phyloP scores from a whole-genome alignment of 345 rosid genomes.

The Populus pruinosa region DNA sequence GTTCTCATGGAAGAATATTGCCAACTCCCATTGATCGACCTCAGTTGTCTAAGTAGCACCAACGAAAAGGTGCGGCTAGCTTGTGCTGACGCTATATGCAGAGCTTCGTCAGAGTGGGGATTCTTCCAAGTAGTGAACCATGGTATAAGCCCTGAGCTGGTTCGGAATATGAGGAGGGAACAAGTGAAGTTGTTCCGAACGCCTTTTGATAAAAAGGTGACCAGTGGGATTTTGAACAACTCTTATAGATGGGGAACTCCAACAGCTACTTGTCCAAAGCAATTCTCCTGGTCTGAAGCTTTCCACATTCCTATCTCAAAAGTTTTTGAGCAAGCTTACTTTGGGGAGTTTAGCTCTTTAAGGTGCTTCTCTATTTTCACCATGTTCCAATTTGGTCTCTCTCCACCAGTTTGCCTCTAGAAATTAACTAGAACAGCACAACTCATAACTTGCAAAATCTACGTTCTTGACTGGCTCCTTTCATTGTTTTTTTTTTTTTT shows the following conservation, averaged over 20 bases:
- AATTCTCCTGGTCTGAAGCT: slow-evolving; percentile 72
- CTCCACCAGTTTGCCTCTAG: neutral
- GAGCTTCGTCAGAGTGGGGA: slow-evolving; percentile 63
- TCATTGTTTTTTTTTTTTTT: neutral
- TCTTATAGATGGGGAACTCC: slow-evolving; percentile 68
- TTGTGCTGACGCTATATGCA: slow-evolving; percentile 39
- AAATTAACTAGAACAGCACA: neutral
- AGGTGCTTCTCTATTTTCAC: slow-evolving; percentile 27
- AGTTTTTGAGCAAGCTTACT: slow-evolving; percentile 42
- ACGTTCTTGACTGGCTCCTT: neutral
- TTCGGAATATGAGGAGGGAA: slow-evolving; percentile 45
- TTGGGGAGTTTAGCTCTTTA: slow-evolving; percentile 39
- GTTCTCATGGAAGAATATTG: slow-evolving; percentile 30
- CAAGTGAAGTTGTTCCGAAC: slow-evolving; percentile 43
- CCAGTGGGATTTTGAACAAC: slow-evolving; percentile 40
- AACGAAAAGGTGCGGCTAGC: slow-evolving; percentile 19
- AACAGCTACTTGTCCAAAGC: slow-evolving; percentile 41
- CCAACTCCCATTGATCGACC: slow-evolving; percentile 60
- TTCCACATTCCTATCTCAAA: slow-evolving; percentile 58
- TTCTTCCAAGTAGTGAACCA: slow-evolving; percentile 70
- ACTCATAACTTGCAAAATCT: neutral
- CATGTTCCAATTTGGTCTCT: neutral
- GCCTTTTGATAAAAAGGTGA: slow-evolving; percentile 43
- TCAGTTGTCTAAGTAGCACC: slow-evolving; percentile 24
- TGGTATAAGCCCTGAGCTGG: slow-evolving; percentile 42